These are phyloP conservation scores for Podospora fimiseda DNA, from an alignment of 495 filamentous ascomycete species.

Conservation along the genomic window DNA sequence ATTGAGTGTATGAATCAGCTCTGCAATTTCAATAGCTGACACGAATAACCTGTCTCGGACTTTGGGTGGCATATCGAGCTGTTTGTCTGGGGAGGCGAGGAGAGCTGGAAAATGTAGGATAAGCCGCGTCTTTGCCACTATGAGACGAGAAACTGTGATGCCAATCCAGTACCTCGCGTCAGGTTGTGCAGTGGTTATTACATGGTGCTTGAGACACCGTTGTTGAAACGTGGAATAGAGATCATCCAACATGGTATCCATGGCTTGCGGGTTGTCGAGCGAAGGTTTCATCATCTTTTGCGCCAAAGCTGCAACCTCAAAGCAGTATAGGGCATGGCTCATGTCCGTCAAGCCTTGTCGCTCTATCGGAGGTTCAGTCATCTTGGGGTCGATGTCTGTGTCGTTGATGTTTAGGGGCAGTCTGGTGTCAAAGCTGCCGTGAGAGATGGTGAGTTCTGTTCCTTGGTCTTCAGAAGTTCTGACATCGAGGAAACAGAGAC, in stretches of 20 bases:
- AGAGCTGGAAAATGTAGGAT: constrained; percentile 39
- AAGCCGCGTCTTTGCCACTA: constrained; percentile 50
- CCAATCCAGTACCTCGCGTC: constrained; percentile 60
- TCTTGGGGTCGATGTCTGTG: constrained; percentile 34
- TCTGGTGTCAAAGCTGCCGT: constrained; percentile 33
- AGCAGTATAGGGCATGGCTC: constrained; percentile 22
- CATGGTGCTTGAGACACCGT: constrained; percentile 46
- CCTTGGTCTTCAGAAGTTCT: constrained; percentile 35
- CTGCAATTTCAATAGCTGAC: constrained; percentile 63
- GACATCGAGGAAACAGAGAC: constrained; percentile 36
- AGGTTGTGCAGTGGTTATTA: constrained; percentile 44
- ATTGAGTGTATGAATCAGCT: constrained; percentile 57
- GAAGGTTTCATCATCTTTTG: constrained; percentile 34
- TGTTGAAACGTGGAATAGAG: constrained; percentile 56
- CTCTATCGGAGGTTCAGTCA: constrained; percentile 24
- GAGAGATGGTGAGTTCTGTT: constrained; percentile 34
- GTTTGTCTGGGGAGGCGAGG: constrained; percentile 28
- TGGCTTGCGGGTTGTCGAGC: constrained; percentile 30
- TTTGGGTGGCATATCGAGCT: constrained; percentile 37
- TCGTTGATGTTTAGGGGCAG: constrained; percentile 44
- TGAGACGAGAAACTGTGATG: constrained; percentile 56
- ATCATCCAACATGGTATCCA: constrained; percentile 54
- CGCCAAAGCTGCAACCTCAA: constrained; percentile 27
- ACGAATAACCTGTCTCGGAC: constrained; percentile 63
- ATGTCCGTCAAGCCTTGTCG: constrained; percentile 32